Evolutionary conservation across 2,329 filamentous ascomycete species (phyloP).

Genomic region (Chlorencoelia australis): DNA sequence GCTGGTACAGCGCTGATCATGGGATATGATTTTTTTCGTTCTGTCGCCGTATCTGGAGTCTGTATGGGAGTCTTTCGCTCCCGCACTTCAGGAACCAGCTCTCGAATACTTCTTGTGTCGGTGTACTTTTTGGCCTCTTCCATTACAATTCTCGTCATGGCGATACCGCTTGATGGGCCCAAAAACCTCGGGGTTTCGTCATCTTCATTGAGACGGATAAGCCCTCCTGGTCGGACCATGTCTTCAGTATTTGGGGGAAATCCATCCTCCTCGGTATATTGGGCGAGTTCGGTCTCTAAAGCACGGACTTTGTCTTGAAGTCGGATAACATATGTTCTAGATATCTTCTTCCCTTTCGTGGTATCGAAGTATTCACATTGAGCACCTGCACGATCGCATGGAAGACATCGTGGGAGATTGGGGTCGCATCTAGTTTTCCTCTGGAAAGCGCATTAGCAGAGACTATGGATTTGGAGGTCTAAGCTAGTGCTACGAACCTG

Average conservation of each 20-base stretch:
- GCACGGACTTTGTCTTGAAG: slow-evolving; percentile 78
- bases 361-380: slow-evolving; percentile 95
- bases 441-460: slow-evolving; percentile 29
- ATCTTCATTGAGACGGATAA: slow-evolving; percentile 73
- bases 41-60: slow-evolving; percentile 42
- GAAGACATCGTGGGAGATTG: slow-evolving; percentile 78
- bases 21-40: slow-evolving; percentile 76
- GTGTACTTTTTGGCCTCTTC: slow-evolving; percentile 92
- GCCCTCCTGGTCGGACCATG: slow-evolving; percentile 75
- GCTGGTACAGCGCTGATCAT: slow-evolving; percentile 81
- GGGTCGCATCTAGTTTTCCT: slow-evolving; percentile 96
- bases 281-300: slow-evolving; percentile 71
- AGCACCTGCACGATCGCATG: slow-evolving; percentile 85
- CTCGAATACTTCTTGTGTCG: slow-evolving; percentile 80
- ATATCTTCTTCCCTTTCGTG: slow-evolving; percentile 73
- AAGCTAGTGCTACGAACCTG: slow-evolving; percentile 43
- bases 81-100: slow-evolving; percentile 71
- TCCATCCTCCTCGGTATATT: slow-evolving; percentile 68
- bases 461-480: slow-evolving; percentile 1
- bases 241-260: slow-evolving; percentile 66
- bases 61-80: slow-evolving; percentile 57
- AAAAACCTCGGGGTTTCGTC: slow-evolving; percentile 84
- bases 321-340: slow-evolving; percentile 83
- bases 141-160: slow-evolving; percentile 91
- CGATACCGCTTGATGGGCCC: slow-evolving; percentile 88